Evolutionary conservation across 805 yeast genomes (phyloP), one percentile per base, ranked within the genome.

Genomic region (Debaryomyces tyrocola): DNA sequence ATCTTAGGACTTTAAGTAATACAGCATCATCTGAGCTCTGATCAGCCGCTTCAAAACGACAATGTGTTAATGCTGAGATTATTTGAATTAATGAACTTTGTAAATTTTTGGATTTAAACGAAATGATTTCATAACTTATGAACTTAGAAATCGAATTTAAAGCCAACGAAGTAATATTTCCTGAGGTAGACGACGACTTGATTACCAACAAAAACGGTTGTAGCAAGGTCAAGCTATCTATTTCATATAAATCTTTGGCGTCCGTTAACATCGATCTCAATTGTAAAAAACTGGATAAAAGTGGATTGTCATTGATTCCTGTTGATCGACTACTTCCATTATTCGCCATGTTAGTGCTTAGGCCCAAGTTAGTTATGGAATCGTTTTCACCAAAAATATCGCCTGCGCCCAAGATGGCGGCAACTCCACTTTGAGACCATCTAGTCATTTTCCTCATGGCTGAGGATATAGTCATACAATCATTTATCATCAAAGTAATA

Each of bases 21-120:
- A 94, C 92, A 0, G 95, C 87, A 62, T 94, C 99, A 67, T 94
- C 98, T 37, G 89, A 85, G 31, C 85, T 79, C 62, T 90, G 96
- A 60, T 91, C 97, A 0, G 94, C 86, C 2, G 96, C 96, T 70
- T 94, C 97, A 62, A 94, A 94, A 39, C 96, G 80, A 67, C 98
- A 94, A 62, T 90, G 96, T 0, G 98, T 88, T 51, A 94, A 75
- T 0, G 97, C 80, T 28, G 80, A 79, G 8, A 85, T 79, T 40
- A 87, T 76, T 58, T 87, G 89, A 14, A 82, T 78, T 50, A 88
- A 66, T 1, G 86, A 78, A 40, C 70, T 75, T 28, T 72, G 76
- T 17, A 87, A 66, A 46, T 85, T 84, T 27, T 73, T 69, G 4
- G 90, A 81, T 2, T 67, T 57, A 8, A 60, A 61, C 15, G 79